Evolutionary conservation across 257 asterid species (phyloP), one percentile per base, ranked within the genome.

Genomic region (Solanum tacnaense): DNA sequence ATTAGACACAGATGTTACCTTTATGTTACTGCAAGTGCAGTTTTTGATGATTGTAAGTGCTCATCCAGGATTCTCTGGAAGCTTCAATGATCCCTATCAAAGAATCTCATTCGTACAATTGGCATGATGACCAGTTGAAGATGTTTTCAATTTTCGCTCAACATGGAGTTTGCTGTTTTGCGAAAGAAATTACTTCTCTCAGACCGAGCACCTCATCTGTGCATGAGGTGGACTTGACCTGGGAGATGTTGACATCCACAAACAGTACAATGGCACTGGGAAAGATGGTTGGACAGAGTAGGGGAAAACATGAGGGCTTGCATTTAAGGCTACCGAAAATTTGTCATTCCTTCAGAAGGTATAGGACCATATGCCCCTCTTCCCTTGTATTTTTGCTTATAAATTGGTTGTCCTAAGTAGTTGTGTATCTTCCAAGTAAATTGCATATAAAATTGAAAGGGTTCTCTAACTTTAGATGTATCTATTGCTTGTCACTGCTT

Each of bases 161-260:
- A 91, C 99, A 97, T 83, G 99, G 98, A 52, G 90, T 94, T 88
- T 96, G 98, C 92, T 91, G 90, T 88, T 96, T 92, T 81, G 89
- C 96, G 7, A 96, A 92, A 89, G 94, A 95, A 92, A 88, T 93
- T 87, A 90, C 91, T 88, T 91, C 92, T 31, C 83, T 93, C 44
- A 94, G 92, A 82, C 89, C 94, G 73, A 84, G 39, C 72, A 52
- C 88, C 74, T 93, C 92, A 88, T 91, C 91, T 81, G 83, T 87
- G 32, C 89, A 86, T 89, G 85, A 39, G 52, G 84, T 93, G 90
- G 94, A 94, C 91, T 92, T 96, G 92, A 94, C 95, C 82, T 91
- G 92, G 88, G 98, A 94, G 92, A 95, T 97, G 99, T 75, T 96
- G 75, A 91, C 92, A 60, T 92, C 95, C 91, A 93, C 99, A 20